Base-by-base conservation (phyloP, 805 yeast species). In the Candida berthetii region DNA sequence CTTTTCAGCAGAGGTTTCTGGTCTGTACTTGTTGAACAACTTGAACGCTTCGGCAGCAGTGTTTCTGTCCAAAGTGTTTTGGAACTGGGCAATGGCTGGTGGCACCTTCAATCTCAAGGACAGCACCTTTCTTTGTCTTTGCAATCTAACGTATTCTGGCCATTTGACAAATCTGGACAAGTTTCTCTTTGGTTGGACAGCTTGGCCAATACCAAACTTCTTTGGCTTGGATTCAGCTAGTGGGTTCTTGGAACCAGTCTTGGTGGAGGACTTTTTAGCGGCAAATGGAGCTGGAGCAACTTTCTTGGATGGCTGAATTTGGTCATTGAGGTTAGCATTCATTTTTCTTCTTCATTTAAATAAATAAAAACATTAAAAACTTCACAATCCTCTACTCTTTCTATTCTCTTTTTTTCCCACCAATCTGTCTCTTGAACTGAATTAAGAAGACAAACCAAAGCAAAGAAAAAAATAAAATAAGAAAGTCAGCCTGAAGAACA, bases 241-340 rank as follows among this genome's bases (percentile, higher is more conserved):
- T 61, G 96, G 96, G 80, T 87, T 88, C 76, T 77, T 74, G 31
- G 70, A 46, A 48, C 74, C 64, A 60, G 75, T 69, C 54, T 72
- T 62, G 51, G 76, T 62, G 73, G 85, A 54, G 48, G 73, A 50
- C 48, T 72, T 50, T 67, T 76, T 75, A 62, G 86, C 66, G 66
- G 96, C 89, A 69, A 89, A 84, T 72, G 99, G 99, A 70, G 97
- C 91, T 79, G 97, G 96, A 64, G 96, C 97, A 64, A 88, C 95
- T 81, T 87, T 89, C 71, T 74, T 77, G 59, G 85, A 73, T 66
- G 81, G 81, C 77, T 71, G 69, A n/a, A n/a, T n/a, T n/a, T n/a
- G n/a, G 67, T 70, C 75, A 68, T 68, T 68, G 46, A 44, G 46
- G 42, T 41, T 42, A 42, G 47, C 71, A 67, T 71, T n/a, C n/a